Conservation (phyloP, 2,329 filamentous ascomycete genomes). For the Penicillium sp. region DNA sequence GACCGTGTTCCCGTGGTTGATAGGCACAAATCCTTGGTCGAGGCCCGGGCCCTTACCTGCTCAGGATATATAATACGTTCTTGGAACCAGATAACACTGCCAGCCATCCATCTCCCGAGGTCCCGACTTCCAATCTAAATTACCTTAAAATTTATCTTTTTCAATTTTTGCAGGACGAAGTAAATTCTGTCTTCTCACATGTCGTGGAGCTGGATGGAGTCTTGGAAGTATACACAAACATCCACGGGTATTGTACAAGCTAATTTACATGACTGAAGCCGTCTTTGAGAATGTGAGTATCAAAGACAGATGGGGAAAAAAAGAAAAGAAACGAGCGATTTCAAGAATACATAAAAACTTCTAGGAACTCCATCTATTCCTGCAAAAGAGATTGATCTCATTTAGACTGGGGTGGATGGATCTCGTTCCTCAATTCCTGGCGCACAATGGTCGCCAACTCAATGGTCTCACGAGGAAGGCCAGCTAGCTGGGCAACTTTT, state of each 20-base stretch:
- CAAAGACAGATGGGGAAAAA: neutral
- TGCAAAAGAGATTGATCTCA: neutral
- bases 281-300: neutral
- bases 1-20: too few species aligned
- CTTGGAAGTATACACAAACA: too few species aligned
- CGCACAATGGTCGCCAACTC: constrained; percentile 64
- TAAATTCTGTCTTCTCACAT: too few species aligned
- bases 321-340: neutral
- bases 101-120: too few species aligned
- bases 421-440: constrained; percentile 22
- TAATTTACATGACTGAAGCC: neutral
- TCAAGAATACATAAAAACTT: neutral
- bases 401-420: neutral
- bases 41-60: too few species aligned
- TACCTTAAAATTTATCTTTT: too few species aligned
- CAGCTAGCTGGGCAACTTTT: constrained; percentile 88
- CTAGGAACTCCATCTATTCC: neutral
- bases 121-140: too few species aligned
- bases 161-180: too few species aligned
- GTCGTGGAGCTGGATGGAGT: too few species aligned
- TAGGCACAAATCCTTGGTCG: too few species aligned
- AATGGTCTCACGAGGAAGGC: constrained; percentile 72
- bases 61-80: too few species aligned
- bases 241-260: neutral
- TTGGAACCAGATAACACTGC: too few species aligned